Evolutionary conservation across 2,329 filamentous ascomycete species (phyloP).

Genomic region (Xylariales sp.): DNA sequence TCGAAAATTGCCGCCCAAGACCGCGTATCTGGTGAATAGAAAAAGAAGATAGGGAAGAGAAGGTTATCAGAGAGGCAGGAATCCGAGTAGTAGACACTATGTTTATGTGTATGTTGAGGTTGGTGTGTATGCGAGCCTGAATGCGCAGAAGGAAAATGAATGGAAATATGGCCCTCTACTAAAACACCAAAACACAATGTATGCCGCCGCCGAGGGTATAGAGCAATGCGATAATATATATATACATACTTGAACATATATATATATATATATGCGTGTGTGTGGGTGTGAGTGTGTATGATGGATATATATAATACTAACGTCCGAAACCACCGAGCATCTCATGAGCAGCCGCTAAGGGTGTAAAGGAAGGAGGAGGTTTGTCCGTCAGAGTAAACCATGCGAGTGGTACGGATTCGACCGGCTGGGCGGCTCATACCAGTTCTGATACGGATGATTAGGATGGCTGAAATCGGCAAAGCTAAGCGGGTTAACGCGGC

Average conservation of each 20-base stretch:
- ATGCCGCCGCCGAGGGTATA: background rate
- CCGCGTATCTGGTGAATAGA: background rate
- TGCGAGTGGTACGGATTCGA: slow-evolving; percentile 47
- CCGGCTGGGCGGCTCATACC: slow-evolving; percentile 78
- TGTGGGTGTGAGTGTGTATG: background rate
- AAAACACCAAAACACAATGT: slow-evolving; percentile 1
- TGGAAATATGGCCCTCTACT: background rate
- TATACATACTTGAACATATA: background rate
- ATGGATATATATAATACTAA: slow-evolving; percentile 10
- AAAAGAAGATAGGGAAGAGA: too few species aligned
- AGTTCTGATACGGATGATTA: slow-evolving; percentile 83
- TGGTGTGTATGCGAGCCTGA: background rate
- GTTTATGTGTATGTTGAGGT: too few species aligned
- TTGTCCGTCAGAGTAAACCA: slow-evolving; percentile 38
- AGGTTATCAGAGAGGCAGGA: background rate
- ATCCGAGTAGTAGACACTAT: too few species aligned
- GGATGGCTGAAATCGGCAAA: slow-evolving; percentile 81
- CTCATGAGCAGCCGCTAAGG: background rate
- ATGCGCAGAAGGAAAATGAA: background rate
- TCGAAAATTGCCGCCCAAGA: background rate
- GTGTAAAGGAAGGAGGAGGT: background rate
- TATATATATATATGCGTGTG: too few species aligned
- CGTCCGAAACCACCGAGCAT: too few species aligned
- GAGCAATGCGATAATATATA: background rate
- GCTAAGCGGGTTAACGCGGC: slow-evolving; percentile 74